These are phyloP conservation scores for Neofusicoccum umdonicola DNA, from an alignment of 2,329 filamentous ascomycete species.

Conservation along the genomic window DNA sequence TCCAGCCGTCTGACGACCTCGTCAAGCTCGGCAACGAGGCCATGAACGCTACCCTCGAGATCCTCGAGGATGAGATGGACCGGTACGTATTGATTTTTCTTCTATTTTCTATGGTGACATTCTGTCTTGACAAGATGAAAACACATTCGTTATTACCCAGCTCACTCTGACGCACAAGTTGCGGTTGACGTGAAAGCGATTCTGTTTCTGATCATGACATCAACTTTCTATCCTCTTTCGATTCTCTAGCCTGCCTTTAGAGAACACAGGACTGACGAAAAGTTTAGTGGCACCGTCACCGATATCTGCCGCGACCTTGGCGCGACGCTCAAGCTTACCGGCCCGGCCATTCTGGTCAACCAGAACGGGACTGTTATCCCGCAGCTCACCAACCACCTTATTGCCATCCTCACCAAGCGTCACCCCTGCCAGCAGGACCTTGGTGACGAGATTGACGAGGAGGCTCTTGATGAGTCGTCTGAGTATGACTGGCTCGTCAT, in stretches of 20 bases:
- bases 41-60: constrained; percentile 75
- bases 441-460: constrained; percentile 70
- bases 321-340: constrained; percentile 85
- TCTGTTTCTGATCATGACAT: constrained; percentile 56
- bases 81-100: constrained; percentile 63
- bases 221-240: constrained; percentile 20
- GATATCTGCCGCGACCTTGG: constrained; percentile 94
- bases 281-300: constrained; percentile 73
- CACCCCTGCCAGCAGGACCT: constrained; percentile 93
- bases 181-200: constrained; percentile 88
- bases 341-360: constrained; percentile 77
- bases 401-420: constrained; percentile 79
- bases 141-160: constrained; percentile 87
- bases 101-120: constrained; percentile 18
- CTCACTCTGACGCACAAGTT: constrained; percentile 92
- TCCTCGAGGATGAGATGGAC: constrained; percentile 89
- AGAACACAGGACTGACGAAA: constrained; percentile 1
- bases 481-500: constrained; percentile 98
- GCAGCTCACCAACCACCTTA: constrained; percentile 72
- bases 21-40: constrained; percentile 83
- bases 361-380: constrained; percentile 64
- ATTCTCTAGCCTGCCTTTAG: background rate
- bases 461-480: constrained; percentile 69
- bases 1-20: constrained; percentile 74
- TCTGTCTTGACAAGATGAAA: constrained; percentile 63